Evolutionary conservation across 2,329 filamentous ascomycete species (phyloP).

Genomic region (Acrodontium crateriforme): DNA sequence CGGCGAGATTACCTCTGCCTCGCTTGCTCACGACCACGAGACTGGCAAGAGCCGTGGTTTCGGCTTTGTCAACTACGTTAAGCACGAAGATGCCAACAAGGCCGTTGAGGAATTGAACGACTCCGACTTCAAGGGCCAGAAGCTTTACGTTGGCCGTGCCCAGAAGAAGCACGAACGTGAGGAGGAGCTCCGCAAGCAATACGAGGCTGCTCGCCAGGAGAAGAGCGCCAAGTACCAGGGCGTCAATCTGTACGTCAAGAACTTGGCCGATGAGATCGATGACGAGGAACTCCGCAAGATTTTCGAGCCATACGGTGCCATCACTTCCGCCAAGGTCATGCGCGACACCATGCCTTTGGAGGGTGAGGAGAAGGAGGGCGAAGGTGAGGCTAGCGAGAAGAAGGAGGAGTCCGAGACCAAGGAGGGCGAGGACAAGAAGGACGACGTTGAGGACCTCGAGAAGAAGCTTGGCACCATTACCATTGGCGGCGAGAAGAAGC

Average conservation of each 20-base stretch:
- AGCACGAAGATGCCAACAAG: slow-evolving; percentile 71
- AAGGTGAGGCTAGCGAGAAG: slow-evolving; percentile 30
- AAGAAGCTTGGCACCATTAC: slow-evolving; percentile 39
- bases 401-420: slow-evolving; percentile 39
- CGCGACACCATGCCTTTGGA: slow-evolving; percentile 52
- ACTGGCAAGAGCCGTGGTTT: slow-evolving; percentile 92
- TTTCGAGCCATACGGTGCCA: slow-evolving; percentile 81
- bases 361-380: slow-evolving; percentile 29
- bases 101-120: slow-evolving; percentile 88
- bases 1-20: slow-evolving; percentile 90
- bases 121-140: slow-evolving; percentile 84
- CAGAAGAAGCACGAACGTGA: slow-evolving; percentile 99
- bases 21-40: slow-evolving; percentile 83
- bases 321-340: slow-evolving; percentile 99
- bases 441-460: slow-evolving; percentile 32
- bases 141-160: slow-evolving; percentile 92
- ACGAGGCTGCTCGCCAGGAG: slow-evolving; percentile 92
- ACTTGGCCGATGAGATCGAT: slow-evolving; percentile 90
- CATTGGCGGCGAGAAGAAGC: slow-evolving; percentile 46
- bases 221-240: slow-evolving; percentile 99
- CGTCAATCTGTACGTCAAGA: slow-evolving; percentile 99
- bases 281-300: slow-evolving; percentile 94
- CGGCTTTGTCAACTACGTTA: slow-evolving; percentile 87
- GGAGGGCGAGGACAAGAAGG: slow-evolving; percentile 46
- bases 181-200: slow-evolving; percentile 97